phyloP scores from a whole-genome alignment of 306 rosid genomes.

The Geum urbanum region DNA sequence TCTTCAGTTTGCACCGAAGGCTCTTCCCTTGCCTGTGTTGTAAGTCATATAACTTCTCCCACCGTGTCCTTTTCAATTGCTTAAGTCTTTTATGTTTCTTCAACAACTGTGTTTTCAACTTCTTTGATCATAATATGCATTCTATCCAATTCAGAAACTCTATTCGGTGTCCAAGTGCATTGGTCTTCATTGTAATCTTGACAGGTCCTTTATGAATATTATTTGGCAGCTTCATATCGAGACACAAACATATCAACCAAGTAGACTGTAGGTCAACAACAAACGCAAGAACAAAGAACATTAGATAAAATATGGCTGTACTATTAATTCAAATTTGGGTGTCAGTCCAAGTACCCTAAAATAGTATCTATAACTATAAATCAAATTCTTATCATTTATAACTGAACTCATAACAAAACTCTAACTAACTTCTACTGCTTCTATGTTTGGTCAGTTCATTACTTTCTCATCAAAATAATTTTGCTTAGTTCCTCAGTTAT shows the following conservation, averaged over 20 bases:
- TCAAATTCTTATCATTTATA: no score
- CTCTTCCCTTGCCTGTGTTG: constrained; percentile 19
- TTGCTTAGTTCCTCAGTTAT: no score
- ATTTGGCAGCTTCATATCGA: constrained; percentile 33
- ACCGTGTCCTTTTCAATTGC: constrained; percentile 38
- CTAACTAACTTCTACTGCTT: no score
- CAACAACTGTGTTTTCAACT: constrained; percentile 39
- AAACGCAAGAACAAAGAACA: no score
- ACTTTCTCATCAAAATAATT: no score
- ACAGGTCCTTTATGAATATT: constrained; percentile 29
- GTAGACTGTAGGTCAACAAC: background rate
- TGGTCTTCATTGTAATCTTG: constrained; percentile 27
- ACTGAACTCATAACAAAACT: no score
- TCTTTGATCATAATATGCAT: constrained; percentile 52
- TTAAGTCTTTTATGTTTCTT: constrained; percentile 44
- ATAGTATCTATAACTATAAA: no score
- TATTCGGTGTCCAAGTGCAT: constrained; percentile 31
- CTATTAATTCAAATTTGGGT: no score
- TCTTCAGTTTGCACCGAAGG: constrained; percentile 20
- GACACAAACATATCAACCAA: constrained; percentile 25
- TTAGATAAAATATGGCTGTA: no score
- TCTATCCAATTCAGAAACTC: constrained; percentile 59
- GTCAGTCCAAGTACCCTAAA: no score
- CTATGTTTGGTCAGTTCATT: no score
- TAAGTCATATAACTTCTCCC: constrained; percentile 49